phyloP scores from a whole-genome alignment of 805 yeast genomes.

The Wickerhamomyces hampshirensis region DNA sequence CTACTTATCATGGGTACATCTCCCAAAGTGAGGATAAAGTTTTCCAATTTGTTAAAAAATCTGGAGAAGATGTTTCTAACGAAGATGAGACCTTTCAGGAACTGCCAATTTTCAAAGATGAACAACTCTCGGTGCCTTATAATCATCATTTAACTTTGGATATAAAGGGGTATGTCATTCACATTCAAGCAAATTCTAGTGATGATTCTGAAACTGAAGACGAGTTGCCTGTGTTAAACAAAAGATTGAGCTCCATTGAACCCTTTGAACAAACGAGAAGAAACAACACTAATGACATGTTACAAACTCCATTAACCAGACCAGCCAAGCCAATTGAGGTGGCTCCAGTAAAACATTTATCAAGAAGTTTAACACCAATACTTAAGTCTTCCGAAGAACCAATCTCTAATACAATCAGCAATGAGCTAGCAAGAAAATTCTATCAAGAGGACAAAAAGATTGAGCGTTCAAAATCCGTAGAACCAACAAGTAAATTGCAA shows the following conservation, averaged over 20 bases:
- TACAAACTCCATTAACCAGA: slow-evolving; percentile 8
- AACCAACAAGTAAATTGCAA: slow-evolving; percentile 1
- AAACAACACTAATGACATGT: neutral
- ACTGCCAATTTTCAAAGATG: slow-evolving; percentile 55
- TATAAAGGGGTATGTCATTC: slow-evolving; percentile 58
- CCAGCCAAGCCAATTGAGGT: slow-evolving; percentile 4
- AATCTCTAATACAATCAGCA: neutral
- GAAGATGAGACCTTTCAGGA: slow-evolving; percentile 24
- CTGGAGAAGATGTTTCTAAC: slow-evolving; percentile 6
- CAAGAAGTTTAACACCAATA: slow-evolving; percentile 11
- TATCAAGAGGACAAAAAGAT: neutral
- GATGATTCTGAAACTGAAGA: slow-evolving; percentile 39
- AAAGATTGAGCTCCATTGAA: slow-evolving; percentile 13
- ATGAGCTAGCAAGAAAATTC: neutral
- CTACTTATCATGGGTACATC: slow-evolving; percentile 29
- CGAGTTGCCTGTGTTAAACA: slow-evolving; percentile 26
- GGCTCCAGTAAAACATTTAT: slow-evolving; percentile 10
- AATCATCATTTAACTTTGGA: slow-evolving; percentile 60
- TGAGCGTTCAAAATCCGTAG: slow-evolving; percentile 12
- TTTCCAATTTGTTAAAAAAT: slow-evolving; percentile 20
- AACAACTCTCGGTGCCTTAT: slow-evolving; percentile 60
- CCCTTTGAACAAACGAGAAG: slow-evolving; percentile 13
- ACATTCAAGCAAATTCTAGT: slow-evolving; percentile 43
- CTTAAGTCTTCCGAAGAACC: slow-evolving; percentile 6
- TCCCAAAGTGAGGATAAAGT: slow-evolving; percentile 16